These are phyloP conservation scores for Stachybotrys elegans DNA, from an alignment of 2,329 filamentous ascomycete species.

Conservation along the genomic window DNA sequence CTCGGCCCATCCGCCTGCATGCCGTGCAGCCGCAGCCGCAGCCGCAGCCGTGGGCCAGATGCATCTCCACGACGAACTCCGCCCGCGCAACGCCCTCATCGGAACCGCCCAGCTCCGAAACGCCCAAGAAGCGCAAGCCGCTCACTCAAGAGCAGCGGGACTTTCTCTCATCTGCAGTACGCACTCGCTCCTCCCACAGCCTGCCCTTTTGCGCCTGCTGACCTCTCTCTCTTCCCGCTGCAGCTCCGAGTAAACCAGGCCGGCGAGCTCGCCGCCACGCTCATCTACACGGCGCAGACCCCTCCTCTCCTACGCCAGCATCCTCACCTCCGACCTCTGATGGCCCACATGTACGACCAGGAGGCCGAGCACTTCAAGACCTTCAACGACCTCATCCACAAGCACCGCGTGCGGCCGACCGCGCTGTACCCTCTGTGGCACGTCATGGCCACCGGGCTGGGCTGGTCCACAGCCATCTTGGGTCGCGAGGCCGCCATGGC, in stretches of 20 bases:
- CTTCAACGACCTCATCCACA: constrained; percentile 78
- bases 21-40: too few species aligned
- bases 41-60: constrained; percentile 10
- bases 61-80: not conserved
- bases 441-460: constrained; percentile 70
- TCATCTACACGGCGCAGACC: constrained; percentile 89
- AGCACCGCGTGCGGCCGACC: constrained; percentile 87
- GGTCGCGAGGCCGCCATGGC: constrained; percentile 96
- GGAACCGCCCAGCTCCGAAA: constrained; percentile 14
- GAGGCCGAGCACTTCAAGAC: constrained; percentile 81
- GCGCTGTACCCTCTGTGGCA: constrained; percentile 91
- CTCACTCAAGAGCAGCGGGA: constrained; percentile 66
- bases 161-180: constrained; percentile 69
- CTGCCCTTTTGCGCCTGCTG: not conserved
- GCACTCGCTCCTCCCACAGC: too few species aligned
- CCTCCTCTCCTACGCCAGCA: constrained; percentile 74
- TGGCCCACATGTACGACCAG: constrained; percentile 98
- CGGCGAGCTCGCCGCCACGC: constrained; percentile 90
- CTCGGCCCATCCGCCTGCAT: constrained; percentile 12
- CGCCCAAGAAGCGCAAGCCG: constrained; percentile 44
- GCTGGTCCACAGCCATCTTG: constrained; percentile 85
- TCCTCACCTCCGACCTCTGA: constrained; percentile 82
- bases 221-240: constrained; percentile 7
- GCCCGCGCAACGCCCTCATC: not conserved
- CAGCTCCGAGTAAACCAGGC: constrained; percentile 94